Evolutionary conservation across 192 early-diverging fungal genomes (phyloP).

Genomic region (Chytriomyces sp.): DNA sequence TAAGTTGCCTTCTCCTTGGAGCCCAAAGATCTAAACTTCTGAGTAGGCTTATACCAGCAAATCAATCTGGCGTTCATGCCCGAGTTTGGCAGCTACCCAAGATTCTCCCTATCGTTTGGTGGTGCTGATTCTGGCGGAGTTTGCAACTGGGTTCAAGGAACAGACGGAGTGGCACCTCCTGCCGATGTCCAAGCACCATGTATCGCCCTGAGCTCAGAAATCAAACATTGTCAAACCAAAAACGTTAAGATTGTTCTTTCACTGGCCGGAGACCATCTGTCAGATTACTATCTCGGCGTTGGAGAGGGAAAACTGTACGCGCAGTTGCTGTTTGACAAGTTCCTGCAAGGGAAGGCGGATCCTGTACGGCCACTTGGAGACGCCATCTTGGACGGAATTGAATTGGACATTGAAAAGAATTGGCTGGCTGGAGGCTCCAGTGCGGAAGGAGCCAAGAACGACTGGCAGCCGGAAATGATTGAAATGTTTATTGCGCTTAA

Average conservation of each 20-base stretch:
- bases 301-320: constrained; percentile 14
- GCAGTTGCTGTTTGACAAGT: constrained; percentile 9
- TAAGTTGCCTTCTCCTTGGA: too few species aligned
- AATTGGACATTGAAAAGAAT: constrained; percentile 20
- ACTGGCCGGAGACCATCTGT: constrained; percentile 3
- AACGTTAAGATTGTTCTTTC: constrained; percentile 13
- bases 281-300: not conserved
- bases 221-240: constrained; percentile 3
- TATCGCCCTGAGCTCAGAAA: not conserved
- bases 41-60: constrained; percentile 15
- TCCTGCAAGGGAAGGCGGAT: constrained; percentile 7
- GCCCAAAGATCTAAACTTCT: too few species aligned
- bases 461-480: not conserved
- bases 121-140: not conserved
- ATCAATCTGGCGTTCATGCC: constrained; percentile 30
- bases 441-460: not conserved
- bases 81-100: constrained; percentile 7
- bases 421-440: not conserved
- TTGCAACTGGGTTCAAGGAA: not conserved
- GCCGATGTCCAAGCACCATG: not conserved
- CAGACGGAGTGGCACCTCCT: not conserved
- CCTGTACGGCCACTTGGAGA: constrained; percentile 3
- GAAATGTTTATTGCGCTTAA: not conserved
- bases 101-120: not conserved
- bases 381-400: constrained; percentile 12